Base-by-base conservation (phyloP, 78 protist genomes). In the Corallochytrium limacisporum region DNA sequence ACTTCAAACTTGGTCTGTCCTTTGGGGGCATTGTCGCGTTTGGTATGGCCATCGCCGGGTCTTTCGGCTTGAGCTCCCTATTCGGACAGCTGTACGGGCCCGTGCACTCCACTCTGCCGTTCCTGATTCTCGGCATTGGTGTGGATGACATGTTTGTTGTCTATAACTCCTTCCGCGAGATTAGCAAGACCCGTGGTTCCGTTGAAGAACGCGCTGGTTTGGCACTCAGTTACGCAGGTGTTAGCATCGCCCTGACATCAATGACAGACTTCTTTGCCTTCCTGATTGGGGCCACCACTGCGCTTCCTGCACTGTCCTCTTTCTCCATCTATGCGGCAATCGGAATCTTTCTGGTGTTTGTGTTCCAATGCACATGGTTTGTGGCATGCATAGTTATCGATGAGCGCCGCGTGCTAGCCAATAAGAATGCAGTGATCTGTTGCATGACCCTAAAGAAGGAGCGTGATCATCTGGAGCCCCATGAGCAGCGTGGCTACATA, bases 131-230 rank as follows among this genome's bases (percentile, higher is more conserved):
- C 31, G 80, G 70, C 29, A n/a, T 74, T n/a, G 80, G 80, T 37
- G 80, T 74, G n/a, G 80, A 74, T 44, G 68, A 67, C 61, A 54
- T 33, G 56, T 74, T 67, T 16, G 68, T 74, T 37, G 46, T 74
- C 57, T 3, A 39, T 20, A 38, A 57, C 51, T 15, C 54, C 28
- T 62, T 3, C 22, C 4, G 4, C 54, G 50, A 37, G 40, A 15
- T 9, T 29, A n/a, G n/a, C n/a, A 1, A 1, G 16, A 8, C 6
- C 29, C 16, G 12, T 37, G 32, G 4, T 10, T 4, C 8, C n/a
- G 1, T 62, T 22, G 15, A 37, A 50, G 10, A 13, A 50, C 37
- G 68, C 37, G 42, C 16, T 47, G 39, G 4, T 31, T 3, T 16
- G 39, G 68, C 68, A 26, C 2, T 61, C 62, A 9, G 20, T 10